Percentiles rank a stretch among this genome's conserved stretches.
Evolutionary conservation across 768 basidiomycete species (phyloP).

Genomic region (Tephrocybe sp.): DNA sequence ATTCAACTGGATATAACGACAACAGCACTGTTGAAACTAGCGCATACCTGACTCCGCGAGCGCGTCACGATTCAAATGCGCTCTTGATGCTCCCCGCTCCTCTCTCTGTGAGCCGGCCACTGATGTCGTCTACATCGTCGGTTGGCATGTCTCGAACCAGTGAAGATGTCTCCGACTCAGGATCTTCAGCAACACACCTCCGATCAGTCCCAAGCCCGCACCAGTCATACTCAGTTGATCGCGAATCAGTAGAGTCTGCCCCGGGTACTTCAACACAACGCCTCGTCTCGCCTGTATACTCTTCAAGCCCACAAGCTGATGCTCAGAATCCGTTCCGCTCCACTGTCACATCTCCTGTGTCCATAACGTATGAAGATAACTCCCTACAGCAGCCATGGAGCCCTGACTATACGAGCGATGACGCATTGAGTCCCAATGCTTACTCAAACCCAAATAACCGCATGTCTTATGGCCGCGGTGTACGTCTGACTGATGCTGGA

Average conservation of each 20-base stretch:
- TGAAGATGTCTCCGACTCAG: slow-evolving; percentile 46
- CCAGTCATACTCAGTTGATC: slow-evolving; percentile 27
- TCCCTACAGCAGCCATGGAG: slow-evolving; percentile 22
- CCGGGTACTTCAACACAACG: slow-evolving; percentile 24
- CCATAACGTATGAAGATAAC: slow-evolving; percentile 20
- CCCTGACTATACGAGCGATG: slow-evolving; percentile 31
- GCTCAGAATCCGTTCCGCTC: slow-evolving; percentile 53
- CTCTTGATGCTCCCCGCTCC: slow-evolving; percentile 77
- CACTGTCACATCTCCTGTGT: slow-evolving; percentile 38
- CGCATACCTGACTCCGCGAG: slow-evolving; percentile 44
- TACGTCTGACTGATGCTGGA: slow-evolving; percentile 80
- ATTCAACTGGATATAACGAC: slow-evolving; percentile 49
- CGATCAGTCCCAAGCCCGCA: slow-evolving; percentile 44
- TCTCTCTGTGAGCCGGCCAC: slow-evolving; percentile 56
- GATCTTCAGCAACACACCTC: slow-evolving; percentile 41
- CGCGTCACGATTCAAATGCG: slow-evolving; percentile 68
- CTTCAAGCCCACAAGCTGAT: slow-evolving; percentile 20
- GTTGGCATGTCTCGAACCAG: slow-evolving; percentile 46
- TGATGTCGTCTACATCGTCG: slow-evolving; percentile 50
- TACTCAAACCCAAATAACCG: slow-evolving; percentile 33
- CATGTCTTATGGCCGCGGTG: slow-evolving; percentile 53
- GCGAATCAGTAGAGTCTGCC: slow-evolving; percentile 38
- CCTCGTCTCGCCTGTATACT: slow-evolving; percentile 28
- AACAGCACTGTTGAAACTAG: slow-evolving; percentile 64
- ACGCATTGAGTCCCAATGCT: slow-evolving; percentile 27